A percentile compares a stretch with the other conserved stretches of the same genome.
phyloP scores from a whole-genome alignment of 73 alveolate species.

The Blepharisma stoltei region DNA sequence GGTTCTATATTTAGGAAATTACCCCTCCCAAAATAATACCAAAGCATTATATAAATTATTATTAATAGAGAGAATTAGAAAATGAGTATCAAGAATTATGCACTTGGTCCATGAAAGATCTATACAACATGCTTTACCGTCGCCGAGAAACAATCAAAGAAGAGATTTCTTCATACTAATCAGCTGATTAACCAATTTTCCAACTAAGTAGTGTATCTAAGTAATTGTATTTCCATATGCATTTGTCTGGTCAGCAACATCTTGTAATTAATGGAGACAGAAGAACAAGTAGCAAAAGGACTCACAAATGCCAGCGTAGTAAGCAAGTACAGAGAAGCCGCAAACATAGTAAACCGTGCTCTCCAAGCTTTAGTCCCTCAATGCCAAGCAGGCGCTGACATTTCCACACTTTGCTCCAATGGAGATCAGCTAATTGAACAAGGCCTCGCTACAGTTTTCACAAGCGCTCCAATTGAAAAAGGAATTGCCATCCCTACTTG shows the following conservation, averaged over 20 bases:
- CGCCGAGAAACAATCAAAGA: not conserved
- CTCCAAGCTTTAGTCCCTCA: conserved; percentile 52
- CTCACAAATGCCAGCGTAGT: conserved; percentile 75
- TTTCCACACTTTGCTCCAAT: conserved; percentile 68
- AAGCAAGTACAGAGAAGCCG: conserved; percentile 85
- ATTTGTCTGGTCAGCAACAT: not conserved
- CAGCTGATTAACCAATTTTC: too few species aligned
- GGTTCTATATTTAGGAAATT: too few species aligned
- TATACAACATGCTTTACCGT: not conserved
- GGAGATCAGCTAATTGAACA: conserved; percentile 70
- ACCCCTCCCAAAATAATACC: too few species aligned
- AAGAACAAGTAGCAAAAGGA: conserved; percentile 54
- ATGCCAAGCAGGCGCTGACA: conserved; percentile 73
- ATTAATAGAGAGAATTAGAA: too few species aligned
- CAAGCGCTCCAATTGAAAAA: conserved; percentile 82
- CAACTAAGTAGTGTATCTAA: too few species aligned
- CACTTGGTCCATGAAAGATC: conserved; percentile 26
- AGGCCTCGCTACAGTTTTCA: conserved; percentile 62
- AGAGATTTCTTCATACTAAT: too few species aligned
- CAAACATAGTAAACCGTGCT: conserved; percentile 66
- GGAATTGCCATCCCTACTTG: conserved; percentile 98
- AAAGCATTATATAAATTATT: too few species aligned
- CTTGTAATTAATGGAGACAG: conserved; percentile 45
- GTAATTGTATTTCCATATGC: too few species aligned
- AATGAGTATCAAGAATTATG: not conserved